phyloP scores from a whole-genome alignment of 2,329 filamentous ascomycete genomes.

The Chaetomiaceae sp. region DNA sequence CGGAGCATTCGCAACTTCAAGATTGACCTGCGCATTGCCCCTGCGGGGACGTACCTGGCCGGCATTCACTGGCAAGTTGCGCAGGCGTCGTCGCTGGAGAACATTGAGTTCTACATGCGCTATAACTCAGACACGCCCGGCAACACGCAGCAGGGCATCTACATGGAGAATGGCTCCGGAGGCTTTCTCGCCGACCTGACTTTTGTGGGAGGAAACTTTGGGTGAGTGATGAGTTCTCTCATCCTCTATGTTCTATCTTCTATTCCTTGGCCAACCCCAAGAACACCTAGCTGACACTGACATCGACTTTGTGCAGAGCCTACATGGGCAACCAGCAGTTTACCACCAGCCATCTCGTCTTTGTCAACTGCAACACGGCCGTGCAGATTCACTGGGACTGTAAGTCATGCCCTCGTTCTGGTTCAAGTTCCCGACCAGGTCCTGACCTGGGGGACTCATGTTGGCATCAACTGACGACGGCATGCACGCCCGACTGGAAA shows the following conservation, averaged over 20 bases:
- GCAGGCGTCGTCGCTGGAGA: not conserved
- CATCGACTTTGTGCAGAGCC: not conserved
- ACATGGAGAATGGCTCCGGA: conserved; percentile 1
- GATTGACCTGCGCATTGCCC: not conserved
- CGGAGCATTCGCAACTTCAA: not conserved
- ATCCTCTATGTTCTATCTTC: not conserved
- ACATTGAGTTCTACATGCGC: not conserved
- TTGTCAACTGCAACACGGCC: not conserved
- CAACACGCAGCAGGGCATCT: not conserved
- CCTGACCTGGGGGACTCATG: no score
- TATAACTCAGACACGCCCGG: not conserved
- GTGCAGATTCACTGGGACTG: not conserved
- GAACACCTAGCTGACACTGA: not conserved
- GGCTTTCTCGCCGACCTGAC: not conserved
- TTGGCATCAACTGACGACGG: not conserved
- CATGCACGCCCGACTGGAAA: not conserved
- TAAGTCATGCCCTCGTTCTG: no score
- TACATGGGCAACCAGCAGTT: conserved; percentile 1
- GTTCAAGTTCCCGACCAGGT: no score
- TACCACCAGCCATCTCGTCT: not conserved
- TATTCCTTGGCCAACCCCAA: not conserved
- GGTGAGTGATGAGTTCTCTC: not conserved
- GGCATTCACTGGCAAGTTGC: not conserved
- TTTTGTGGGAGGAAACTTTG: not conserved
- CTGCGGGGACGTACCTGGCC: not conserved